Percentiles rank a stretch among this genome's conserved stretches.
phyloP scores from a whole-genome alignment of 2,329 filamentous ascomycete species.

The Trichoderma arundinaceum region DNA sequence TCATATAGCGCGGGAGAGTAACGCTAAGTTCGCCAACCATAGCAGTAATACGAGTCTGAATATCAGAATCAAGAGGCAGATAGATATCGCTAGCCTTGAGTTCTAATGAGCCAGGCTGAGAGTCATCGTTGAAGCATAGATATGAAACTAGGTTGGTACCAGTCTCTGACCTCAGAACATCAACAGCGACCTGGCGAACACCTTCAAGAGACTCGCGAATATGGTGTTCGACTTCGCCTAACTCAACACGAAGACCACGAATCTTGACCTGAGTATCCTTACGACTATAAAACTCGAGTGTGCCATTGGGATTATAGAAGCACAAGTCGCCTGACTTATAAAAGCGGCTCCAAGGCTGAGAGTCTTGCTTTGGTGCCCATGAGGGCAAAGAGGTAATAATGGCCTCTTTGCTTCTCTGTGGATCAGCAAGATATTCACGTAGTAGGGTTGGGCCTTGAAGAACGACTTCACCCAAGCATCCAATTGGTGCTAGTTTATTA shows the following conservation, averaged over 20 bases:
- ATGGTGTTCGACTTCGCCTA: slow-evolving; percentile 41
- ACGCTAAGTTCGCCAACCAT: slow-evolving; percentile 8
- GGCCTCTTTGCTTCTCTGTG: slow-evolving; percentile 10
- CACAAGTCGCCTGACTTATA: slow-evolving; percentile 58
- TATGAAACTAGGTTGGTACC: slow-evolving; percentile 21
- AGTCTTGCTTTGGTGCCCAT: slow-evolving; percentile 13
- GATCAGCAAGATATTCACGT: slow-evolving; percentile 28
- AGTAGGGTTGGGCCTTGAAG: slow-evolving; percentile 23
- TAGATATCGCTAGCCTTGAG: slow-evolving; percentile 10
- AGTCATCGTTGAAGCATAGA: slow-evolving; percentile 12
- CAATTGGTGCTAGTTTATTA: slow-evolving; percentile 18
- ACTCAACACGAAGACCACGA: slow-evolving; percentile 62
- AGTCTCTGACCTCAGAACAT: slow-evolving; percentile 17
- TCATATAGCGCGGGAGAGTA: slow-evolving; percentile 47
- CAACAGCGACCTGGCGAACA: slow-evolving; percentile 24
- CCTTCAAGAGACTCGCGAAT: slow-evolving; percentile 18
- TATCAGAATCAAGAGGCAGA: slow-evolving; percentile 4
- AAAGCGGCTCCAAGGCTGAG: slow-evolving; percentile 31
- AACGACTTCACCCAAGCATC: slow-evolving; percentile 28
- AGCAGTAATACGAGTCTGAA: slow-evolving; percentile 8
- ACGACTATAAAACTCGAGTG: slow-evolving; percentile 53
- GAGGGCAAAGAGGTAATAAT: slow-evolving; percentile 1
- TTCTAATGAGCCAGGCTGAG: slow-evolving; percentile 3
- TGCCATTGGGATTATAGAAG: slow-evolving; percentile 48
- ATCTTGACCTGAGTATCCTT: slow-evolving; percentile 65